Conservation (phyloP, 1,284 basidiomycete genomes). For the Athelia psychrophila region DNA sequence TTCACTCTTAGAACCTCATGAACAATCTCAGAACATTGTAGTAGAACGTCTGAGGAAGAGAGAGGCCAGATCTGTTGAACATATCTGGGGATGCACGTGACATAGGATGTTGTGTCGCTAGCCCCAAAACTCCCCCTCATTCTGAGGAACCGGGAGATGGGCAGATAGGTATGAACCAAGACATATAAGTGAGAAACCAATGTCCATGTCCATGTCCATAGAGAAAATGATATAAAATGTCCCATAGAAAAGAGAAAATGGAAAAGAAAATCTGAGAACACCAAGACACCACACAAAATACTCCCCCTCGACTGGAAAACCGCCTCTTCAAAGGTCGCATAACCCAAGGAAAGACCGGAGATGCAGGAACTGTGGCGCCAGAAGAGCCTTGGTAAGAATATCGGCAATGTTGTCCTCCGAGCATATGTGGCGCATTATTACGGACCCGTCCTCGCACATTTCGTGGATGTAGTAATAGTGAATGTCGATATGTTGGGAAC, state of each 20-base stretch:
- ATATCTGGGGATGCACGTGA: background rate
- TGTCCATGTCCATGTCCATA: too few relatives aligned
- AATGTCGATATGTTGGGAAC: constrained; percentile 25
- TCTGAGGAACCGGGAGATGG: background rate
- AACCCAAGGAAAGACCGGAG: background rate
- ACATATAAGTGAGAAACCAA: too few relatives aligned
- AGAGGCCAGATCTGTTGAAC: background rate
- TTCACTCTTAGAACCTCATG: too few relatives aligned
- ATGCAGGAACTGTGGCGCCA: background rate
- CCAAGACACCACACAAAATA: background rate
- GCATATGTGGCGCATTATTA: background rate
- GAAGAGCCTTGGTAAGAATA: constrained; percentile 1
- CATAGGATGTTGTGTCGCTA: background rate
- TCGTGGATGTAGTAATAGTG: constrained; percentile 20
- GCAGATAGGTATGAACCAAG: too few relatives aligned
- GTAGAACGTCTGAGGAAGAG: background rate
- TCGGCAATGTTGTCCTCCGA: constrained; percentile 4
- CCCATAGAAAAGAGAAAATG: background rate
- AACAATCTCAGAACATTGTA: too few relatives aligned
- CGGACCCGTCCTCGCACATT: constrained; percentile 6
- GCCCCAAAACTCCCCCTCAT: background rate
- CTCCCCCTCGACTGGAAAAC: background rate
- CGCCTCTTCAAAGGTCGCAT: background rate
- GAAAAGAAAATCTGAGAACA: background rate
- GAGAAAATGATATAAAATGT: background rate